phyloP scores from a whole-genome alignment of 1,284 basidiomycete species.

The Malassezia sp. region DNA sequence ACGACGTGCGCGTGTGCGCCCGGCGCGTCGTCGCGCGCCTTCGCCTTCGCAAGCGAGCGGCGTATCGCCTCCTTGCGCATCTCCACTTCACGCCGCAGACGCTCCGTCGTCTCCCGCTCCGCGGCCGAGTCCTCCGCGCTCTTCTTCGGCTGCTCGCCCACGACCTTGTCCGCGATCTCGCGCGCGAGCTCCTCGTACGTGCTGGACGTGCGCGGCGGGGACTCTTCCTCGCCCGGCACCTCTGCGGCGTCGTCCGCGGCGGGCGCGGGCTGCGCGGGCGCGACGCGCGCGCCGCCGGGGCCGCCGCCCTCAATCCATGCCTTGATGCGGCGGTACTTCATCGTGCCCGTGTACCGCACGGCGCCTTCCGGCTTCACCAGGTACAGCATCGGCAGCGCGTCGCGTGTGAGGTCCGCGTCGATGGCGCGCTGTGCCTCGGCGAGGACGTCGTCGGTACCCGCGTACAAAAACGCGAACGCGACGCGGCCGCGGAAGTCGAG shows the following conservation, averaged over 20 bases:
- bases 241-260: constrained; percentile 18
- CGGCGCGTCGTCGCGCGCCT: too few relatives aligned
- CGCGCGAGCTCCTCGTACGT: background rate
- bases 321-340: constrained; percentile 35
- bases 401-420: constrained; percentile 25
- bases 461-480: constrained; percentile 34
- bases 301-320: constrained; percentile 32
- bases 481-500: constrained; percentile 37
- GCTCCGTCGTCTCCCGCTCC: background rate
- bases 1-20: constrained; percentile 15
- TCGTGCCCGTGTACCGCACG: constrained; percentile 28
- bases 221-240: constrained; percentile 11
- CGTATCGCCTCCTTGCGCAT: constrained; percentile 1
- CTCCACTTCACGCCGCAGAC: too few relatives aligned
- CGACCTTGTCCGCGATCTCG: constrained; percentile 8
- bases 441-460: constrained; percentile 26
- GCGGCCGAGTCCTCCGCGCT: constrained; percentile 4
- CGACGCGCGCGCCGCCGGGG: background rate
- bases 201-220: background rate
- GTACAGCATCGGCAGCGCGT: constrained; percentile 30
- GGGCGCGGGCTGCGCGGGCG: constrained; percentile 22
- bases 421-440: constrained; percentile 24
- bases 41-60: constrained; percentile 14
- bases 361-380: constrained; percentile 27
- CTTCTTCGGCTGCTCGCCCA: constrained; percentile 10